Base-by-base conservation (phyloP, 1,284 basidiomycete genomes). In the Heterobasidion parviporum region DNA sequence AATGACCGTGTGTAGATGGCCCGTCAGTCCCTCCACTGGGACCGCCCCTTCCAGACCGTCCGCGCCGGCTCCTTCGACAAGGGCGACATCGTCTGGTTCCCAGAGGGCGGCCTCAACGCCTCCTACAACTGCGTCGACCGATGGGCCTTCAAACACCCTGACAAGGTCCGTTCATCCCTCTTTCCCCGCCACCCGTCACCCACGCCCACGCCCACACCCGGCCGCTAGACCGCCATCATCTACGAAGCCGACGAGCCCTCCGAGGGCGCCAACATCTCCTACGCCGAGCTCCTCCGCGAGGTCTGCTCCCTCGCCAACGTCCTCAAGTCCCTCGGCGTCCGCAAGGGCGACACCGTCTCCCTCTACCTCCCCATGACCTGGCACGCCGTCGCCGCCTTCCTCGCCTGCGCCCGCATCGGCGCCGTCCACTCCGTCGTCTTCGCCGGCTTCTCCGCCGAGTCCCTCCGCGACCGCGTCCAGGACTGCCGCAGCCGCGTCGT, bases 401-500 rank as follows among this genome's bases (percentile, higher is more conserved):
- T 99, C 54, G 96, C 96, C 18, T 98, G 95, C 72, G 95, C 96
- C 6, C 89, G 96, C 64, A 92, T 99, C 65, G 97, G 96, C 54
- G 96, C 97, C 32, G 79, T 99, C 55, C 97, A 99, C 77, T 97
- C 94, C n/a, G 96, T 98, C 67, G 88, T 99, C 61, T 99, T 99
- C 66, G 96, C 96, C 52, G 96, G 97, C 14, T 99, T 99, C 79
- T 94, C 89, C 8, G 87, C 95, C n/a, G 97, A 98, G 73, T 92
- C 92, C 9, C 85, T 99, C 56, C 85, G 96, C 53, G 97, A 98
- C 73, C 88, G 97, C 59, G 83, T 95, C 45, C 81, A 86, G 57
- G 97, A 99, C 73, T 97, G 95, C 75, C 81, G 82, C 64, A 92
- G 87, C 41, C 84, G 86, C 55, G 92, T 99, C 9, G 78, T 99